Conservation (phyloP, 257 asterid genomes). For the Nicotiana noctiflora region DNA sequence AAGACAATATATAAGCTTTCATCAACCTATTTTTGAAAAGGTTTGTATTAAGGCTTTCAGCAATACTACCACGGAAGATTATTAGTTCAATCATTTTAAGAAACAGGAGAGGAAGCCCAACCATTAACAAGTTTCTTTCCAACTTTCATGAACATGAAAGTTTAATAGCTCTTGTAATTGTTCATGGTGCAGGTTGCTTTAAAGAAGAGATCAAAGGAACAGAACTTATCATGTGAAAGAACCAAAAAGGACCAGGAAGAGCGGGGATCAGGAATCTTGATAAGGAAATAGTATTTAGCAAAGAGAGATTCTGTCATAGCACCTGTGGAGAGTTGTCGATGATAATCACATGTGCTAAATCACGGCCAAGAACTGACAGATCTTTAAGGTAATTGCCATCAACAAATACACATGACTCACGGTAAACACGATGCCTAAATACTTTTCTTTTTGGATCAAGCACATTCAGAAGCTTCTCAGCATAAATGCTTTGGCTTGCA, state of each 20-base stretch:
- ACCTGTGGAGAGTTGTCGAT: slow-evolving; percentile 99
- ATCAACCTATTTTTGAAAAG: not conserved
- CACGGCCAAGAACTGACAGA: slow-evolving; percentile 96
- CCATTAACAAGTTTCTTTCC: slow-evolving; percentile 7
- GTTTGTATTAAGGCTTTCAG: not conserved
- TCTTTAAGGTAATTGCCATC: slow-evolving; percentile 96
- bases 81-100: not conserved
- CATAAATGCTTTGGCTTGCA: slow-evolving; percentile 97
- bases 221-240: slow-evolving; percentile 5
- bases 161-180: not conserved
- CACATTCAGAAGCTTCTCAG: slow-evolving; percentile 81
- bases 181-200: not conserved
- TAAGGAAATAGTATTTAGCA: slow-evolving; percentile 5
- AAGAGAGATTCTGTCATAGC: slow-evolving; percentile 6
- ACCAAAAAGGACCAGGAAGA: not conserved
- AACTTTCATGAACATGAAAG: not conserved
- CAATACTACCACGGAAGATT: not conserved
- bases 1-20: too few species aligned
- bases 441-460: slow-evolving; percentile 87
- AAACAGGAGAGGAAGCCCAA: not conserved
- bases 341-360: slow-evolving; percentile 71
- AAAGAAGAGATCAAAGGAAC: not conserved
- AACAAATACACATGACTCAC: slow-evolving; percentile 83
- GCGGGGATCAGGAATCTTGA: not conserved
- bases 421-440: slow-evolving; percentile 90